Evolutionary conservation across 345 rosid species (phyloP).

Genomic region (Euphorbia peplus): DNA sequence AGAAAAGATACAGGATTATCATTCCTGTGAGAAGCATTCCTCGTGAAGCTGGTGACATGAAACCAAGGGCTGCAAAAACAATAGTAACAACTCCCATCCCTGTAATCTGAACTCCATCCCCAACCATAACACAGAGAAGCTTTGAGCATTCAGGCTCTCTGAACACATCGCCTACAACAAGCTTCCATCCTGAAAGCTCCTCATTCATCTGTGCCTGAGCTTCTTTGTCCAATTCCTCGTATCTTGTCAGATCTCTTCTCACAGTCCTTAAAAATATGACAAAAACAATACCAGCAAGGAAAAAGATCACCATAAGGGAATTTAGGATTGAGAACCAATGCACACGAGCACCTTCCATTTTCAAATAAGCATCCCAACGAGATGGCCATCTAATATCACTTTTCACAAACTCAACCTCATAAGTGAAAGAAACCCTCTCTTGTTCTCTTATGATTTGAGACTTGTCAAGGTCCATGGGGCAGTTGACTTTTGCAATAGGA

Average conservation of each 20-base stretch:
- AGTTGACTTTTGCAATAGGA: constrained; percentile 45
- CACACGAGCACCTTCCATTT: constrained; percentile 85
- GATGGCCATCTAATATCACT: constrained; percentile 78
- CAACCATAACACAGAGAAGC: constrained; percentile 78
- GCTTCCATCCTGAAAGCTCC: constrained; percentile 90
- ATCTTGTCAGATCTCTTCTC: constrained; percentile 77
- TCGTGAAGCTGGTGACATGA: constrained; percentile 84
- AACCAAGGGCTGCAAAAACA: constrained; percentile 73
- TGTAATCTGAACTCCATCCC: constrained; percentile 74
- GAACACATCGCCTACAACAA: constrained; percentile 85
- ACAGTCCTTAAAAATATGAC: constrained; percentile 82
- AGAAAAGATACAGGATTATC: constrained; percentile 72
- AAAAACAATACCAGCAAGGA: constrained; percentile 73
- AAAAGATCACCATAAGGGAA: constrained; percentile 73
- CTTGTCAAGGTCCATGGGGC: constrained; percentile 71
- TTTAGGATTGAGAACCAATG: constrained; percentile 84
- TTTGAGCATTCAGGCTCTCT: constrained; percentile 67
- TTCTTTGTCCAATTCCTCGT: constrained; percentile 79
- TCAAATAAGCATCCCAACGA: constrained; percentile 86
- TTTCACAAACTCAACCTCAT: constrained; percentile 75
- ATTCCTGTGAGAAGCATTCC: constrained; percentile 87
- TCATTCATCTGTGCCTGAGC: constrained; percentile 86
- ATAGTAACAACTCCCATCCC: constrained; percentile 76
- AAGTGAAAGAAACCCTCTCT: constrained; percentile 72
- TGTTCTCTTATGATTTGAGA: constrained; percentile 73